Conservation (phyloP, 106 monocot species). For the Phalaenopsis equestris region DNA sequence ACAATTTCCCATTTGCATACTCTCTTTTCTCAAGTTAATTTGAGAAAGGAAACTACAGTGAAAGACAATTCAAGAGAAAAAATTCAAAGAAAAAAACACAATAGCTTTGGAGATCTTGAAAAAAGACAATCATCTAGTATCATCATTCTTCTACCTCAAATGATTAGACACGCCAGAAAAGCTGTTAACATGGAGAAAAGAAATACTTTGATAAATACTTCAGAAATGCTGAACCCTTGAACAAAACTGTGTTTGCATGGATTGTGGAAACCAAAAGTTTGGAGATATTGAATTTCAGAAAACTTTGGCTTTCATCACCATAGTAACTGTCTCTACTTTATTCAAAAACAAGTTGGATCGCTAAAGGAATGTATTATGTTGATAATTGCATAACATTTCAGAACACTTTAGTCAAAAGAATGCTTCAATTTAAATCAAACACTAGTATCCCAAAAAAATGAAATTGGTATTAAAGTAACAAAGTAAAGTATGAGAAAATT, state of each 20-base stretch:
- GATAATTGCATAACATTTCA: too few species aligned
- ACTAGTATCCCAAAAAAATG: not conserved
- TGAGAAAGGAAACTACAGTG: not conserved
- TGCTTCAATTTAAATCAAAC: not conserved
- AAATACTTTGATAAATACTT: not conserved
- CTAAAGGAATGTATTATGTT: too few species aligned
- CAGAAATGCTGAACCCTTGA: not conserved
- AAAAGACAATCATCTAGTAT: not conserved
- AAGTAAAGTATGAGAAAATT: not conserved
- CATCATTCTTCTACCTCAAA: not conserved
- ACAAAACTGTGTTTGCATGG: not conserved
- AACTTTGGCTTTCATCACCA: not conserved
- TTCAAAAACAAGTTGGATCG: too few species aligned
- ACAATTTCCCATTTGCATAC: too few species aligned
- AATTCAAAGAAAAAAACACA: too few species aligned
- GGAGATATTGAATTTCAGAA: not conserved
- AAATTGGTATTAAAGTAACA: not conserved
- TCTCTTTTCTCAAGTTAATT: not conserved
- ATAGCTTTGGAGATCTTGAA: too few species aligned
- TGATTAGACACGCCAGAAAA: not conserved
- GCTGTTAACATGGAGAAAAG: not conserved
- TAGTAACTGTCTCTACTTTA: not conserved
- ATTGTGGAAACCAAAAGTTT: not conserved
- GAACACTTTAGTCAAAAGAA: not conserved
- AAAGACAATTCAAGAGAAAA: not conserved